Evolutionary conservation across 345 rosid genomes (phyloP), one percentile per base, ranked within the genome.

Genomic region (Rhodamnia argentea): DNA sequence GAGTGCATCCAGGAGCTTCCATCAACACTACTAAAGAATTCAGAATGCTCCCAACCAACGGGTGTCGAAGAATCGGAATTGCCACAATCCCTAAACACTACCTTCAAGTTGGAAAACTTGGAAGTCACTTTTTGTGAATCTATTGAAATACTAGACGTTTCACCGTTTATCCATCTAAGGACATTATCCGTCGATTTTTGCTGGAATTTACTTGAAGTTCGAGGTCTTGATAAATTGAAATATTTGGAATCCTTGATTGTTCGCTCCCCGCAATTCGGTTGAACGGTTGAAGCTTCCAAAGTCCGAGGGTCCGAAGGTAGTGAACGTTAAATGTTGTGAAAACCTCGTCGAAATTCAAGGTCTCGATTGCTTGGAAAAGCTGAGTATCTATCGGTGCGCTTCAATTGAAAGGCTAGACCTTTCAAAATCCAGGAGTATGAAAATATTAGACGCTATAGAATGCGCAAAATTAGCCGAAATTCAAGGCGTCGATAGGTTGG

Each of bases 51-150:
- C n/a, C 59, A 23, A 23, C 59, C 2, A n/a, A 23, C 12, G 8
- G 59, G 7, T 10, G 2, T 23, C 23, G 60, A 56, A 23, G n/a
- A 23, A 56, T 23, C 60, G 3, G 5, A 23, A 56, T 56, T 56
- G 10, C n/a, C n/a, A 56, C 60, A 56, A 56, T 56, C 60, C 60
- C 60, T 56, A 56, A 23, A 56, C n/a, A 23, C 60, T 7, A n/a
- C 60, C 12, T 56, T 56, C 13, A 10, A 23, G 26, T 20, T 56
- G 57, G 57, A 55, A 20, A 7, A 2, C 24, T 55, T 55, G 24
- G 0, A 20, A 2, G 8, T 55, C 7, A 0, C 1, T 1, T 0
- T 0, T 0, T 55, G 57, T 20, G 2, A 8, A 18, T 55, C 9
- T 18, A 20, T 20, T 18, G 12, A 9, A 56, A 23, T 10, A 8